Conservation (phyloP, 2,329 filamentous ascomycete species). For the Truncatella angustata region DNA sequence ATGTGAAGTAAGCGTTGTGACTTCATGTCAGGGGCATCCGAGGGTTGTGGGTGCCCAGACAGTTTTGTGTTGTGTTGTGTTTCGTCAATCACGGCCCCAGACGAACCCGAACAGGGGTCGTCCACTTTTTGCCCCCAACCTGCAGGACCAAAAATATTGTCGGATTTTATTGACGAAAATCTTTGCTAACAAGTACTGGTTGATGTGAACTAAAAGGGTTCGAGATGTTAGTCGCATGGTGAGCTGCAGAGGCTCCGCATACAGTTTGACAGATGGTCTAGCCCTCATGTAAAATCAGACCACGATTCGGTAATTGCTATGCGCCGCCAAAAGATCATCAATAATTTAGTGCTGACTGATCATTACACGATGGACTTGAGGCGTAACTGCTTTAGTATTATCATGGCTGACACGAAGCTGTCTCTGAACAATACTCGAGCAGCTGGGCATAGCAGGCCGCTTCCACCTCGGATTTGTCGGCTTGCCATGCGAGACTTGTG, state of each 20-base stretch:
- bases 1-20: neutral
- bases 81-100: constrained; percentile 9
- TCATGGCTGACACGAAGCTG: no score
- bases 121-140: neutral
- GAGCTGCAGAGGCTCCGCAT: neutral
- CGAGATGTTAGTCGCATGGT: neutral
- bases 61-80: constrained; percentile 8
- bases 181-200: neutral
- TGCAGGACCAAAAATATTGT: neutral
- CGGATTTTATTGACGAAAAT: no score
- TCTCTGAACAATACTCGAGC: no score
- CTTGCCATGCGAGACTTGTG: no score
- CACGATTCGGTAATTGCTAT: no score
- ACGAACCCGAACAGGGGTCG: constrained; percentile 3
- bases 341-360: no score
- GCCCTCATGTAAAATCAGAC: neutral
- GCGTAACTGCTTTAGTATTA: no score
- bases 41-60: neutral
- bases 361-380: no score
- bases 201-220: neutral
- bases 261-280: neutral
- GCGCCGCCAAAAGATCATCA: no score
- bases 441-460: no score
- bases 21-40: neutral
- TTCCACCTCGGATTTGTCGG: no score